phyloP scores from a whole-genome alignment of 2,329 filamentous ascomycete genomes.

The Botrytis fabae region DNA sequence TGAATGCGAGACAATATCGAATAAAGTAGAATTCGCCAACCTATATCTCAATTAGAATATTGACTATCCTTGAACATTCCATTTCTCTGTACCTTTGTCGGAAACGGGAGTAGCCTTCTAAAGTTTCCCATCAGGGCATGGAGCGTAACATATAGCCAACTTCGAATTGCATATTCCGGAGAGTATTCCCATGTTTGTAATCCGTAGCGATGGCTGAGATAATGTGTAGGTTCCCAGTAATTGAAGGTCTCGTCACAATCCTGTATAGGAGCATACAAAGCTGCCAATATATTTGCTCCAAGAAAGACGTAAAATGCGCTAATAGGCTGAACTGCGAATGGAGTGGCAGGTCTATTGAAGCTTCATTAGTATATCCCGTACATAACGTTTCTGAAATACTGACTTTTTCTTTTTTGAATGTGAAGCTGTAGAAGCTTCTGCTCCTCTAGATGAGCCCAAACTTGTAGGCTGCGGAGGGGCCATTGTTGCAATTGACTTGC shows the following conservation, averaged over 20 bases:
- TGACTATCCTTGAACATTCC: background rate
- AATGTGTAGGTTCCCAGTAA: constrained; percentile 97
- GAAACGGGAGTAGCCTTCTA: constrained; percentile 61
- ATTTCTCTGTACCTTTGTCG: constrained; percentile 52
- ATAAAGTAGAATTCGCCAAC: constrained; percentile 84
- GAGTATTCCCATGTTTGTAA: constrained; percentile 99
- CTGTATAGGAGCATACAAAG: constrained; percentile 84
- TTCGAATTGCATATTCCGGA: constrained; percentile 89
- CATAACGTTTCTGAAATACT: constrained; percentile 5
- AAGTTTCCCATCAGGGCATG: constrained; percentile 74
- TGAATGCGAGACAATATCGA: constrained; percentile 69
- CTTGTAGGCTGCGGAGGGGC: background rate
- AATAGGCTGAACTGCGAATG: constrained; percentile 68
- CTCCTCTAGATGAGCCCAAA: background rate
- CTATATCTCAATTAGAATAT: constrained; percentile 40
- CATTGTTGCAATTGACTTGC: constrained; percentile 6
- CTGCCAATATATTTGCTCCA: constrained; percentile 70
- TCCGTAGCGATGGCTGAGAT: constrained; percentile 87
- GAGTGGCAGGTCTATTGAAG: constrained; percentile 45
- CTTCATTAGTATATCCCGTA: background rate
- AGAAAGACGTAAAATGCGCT: constrained; percentile 81
- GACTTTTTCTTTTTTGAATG: constrained; percentile 34
- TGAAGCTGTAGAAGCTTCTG: constrained; percentile 23
- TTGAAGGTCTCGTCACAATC: constrained; percentile 99
- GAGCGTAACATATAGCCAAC: constrained; percentile 84